Percentiles rank a stretch among this genome's conserved stretches.
phyloP scores from a whole-genome alignment of 2,329 filamentous ascomycete species.

The Penicillium sp. region DNA sequence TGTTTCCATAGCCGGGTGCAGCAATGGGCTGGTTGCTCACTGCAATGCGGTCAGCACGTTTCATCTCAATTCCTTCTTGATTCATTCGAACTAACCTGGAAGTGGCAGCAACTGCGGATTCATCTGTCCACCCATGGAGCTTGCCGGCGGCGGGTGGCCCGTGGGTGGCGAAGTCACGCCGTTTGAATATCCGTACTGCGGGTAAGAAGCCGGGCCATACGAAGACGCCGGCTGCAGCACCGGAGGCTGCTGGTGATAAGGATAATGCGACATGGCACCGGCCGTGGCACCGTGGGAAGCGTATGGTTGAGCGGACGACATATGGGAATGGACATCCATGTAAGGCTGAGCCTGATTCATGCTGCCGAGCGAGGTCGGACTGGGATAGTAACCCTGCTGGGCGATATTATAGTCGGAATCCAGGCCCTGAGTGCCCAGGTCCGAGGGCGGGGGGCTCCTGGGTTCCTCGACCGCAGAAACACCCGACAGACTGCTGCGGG shows the following conservation, averaged over 20 bases:
- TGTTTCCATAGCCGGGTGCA: conserved; percentile 41
- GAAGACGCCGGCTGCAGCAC: conserved; percentile 71
- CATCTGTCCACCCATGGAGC: conserved; percentile 64
- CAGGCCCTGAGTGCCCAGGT: conserved; percentile 46
- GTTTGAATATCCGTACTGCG: conserved; percentile 71
- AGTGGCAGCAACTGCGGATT: conserved; percentile 71
- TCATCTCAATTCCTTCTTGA: background rate
- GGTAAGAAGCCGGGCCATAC: conserved; percentile 65
- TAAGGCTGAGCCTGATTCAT: conserved; percentile 85
- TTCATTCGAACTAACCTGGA: conserved; percentile 42
- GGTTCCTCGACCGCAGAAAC: conserved; percentile 49
- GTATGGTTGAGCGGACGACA: conserved; percentile 73
- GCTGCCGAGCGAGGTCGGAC: conserved; percentile 41
- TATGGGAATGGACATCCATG: conserved; percentile 80
- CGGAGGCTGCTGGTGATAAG: conserved; percentile 67
- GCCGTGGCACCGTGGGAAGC: conserved; percentile 75
- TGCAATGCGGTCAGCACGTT: conserved; percentile 13
- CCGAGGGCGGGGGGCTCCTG: conserved; percentile 70
- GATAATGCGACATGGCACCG: conserved; percentile 70
- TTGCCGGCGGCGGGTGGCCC: conserved; percentile 65
- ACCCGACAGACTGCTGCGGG: conserved; percentile 57
- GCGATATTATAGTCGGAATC: conserved; percentile 38
- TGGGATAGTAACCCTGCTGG: conserved; percentile 43
- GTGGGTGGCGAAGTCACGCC: conserved; percentile 78
- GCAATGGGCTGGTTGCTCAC: conserved; percentile 38